Evolutionary conservation across 495 filamentous ascomycete species (phyloP).

Genomic region (Aspergillus indologenus): DNA sequence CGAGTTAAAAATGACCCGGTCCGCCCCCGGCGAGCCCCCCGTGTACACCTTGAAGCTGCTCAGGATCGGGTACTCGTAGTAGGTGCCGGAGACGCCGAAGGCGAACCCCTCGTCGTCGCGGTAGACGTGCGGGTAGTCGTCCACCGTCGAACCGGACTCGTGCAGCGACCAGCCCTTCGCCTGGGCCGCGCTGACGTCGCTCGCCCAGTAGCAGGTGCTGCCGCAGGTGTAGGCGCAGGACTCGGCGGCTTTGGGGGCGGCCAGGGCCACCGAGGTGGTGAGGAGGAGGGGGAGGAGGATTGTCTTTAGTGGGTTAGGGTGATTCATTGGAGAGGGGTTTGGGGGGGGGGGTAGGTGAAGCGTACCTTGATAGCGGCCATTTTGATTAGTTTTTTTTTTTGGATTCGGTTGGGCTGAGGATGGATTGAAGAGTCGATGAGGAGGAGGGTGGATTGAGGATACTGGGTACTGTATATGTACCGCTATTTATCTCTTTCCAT

Average conservation of each 20-base stretch:
- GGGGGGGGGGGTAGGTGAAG: background rate
- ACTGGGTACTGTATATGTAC: no score
- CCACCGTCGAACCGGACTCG: constrained; percentile 42
- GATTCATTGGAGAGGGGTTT: no score
- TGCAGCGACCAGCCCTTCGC: constrained; percentile 49
- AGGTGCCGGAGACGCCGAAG: constrained; percentile 61
- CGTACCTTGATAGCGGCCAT: background rate
- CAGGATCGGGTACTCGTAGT: constrained; percentile 72
- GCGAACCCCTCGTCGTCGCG: constrained; percentile 71
- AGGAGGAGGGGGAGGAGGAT: constrained; percentile 25
- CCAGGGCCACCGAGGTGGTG: constrained; percentile 39
- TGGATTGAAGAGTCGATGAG: no score
- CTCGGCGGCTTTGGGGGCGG: constrained; percentile 26
- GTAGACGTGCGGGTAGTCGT: constrained; percentile 68
- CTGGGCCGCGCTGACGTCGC: constrained; percentile 47
- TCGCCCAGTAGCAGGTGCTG: constrained; percentile 45
- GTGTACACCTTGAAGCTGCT: constrained; percentile 50
- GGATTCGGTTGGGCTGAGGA: no score
- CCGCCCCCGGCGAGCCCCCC: constrained; percentile 65
- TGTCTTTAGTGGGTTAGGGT: no score
- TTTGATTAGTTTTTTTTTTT: no score
- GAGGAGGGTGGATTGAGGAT: background rate
- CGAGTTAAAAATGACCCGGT: constrained; percentile 66
- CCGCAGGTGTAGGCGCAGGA: constrained; percentile 52
- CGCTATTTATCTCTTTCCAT: background rate